These are phyloP conservation scores for Crucibulum laeve DNA, from an alignment of 768 basidiomycete species.

Conservation along the genomic window DNA sequence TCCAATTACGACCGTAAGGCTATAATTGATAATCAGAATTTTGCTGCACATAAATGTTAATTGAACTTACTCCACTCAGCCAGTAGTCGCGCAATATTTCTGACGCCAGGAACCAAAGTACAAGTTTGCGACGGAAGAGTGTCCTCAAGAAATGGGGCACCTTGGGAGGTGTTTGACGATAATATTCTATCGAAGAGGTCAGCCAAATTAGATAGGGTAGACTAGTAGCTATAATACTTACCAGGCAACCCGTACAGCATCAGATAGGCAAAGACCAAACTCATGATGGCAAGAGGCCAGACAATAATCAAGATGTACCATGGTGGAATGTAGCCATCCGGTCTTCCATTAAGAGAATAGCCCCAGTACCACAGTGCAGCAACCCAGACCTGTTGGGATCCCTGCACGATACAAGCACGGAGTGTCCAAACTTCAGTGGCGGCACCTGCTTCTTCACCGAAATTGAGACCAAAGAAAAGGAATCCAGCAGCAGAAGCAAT, in stretches of 20 bases:
- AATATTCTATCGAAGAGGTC: slow-evolving; percentile 56
- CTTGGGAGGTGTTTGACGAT: slow-evolving; percentile 89
- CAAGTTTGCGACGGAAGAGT: slow-evolving; percentile 85
- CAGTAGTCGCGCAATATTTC: slow-evolving; percentile 92
- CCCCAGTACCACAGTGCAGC: slow-evolving; percentile 98
- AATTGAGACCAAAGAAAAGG: slow-evolving; percentile 92
- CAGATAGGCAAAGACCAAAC: slow-evolving; percentile 74
- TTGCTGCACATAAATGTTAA: not conserved
- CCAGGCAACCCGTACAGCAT: slow-evolving; percentile 87
- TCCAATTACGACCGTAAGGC: slow-evolving; percentile 94
- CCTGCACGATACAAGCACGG: slow-evolving; percentile 90
- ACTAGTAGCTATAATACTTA: slow-evolving; percentile 20
- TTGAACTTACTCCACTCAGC: slow-evolving; percentile 70
- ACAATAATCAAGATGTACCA: slow-evolving; percentile 81
- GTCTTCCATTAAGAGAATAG: slow-evolving; percentile 59
- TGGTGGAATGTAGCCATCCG: slow-evolving; percentile 54
- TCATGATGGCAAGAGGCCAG: slow-evolving; percentile 79
- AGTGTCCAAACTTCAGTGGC: slow-evolving; percentile 93
- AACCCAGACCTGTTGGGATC: slow-evolving; percentile 94
- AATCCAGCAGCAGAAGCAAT: slow-evolving; percentile 91
- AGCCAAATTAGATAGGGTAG: not conserved
- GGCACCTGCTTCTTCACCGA: slow-evolving; percentile 96
- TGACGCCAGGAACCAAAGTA: slow-evolving; percentile 92
- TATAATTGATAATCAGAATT: slow-evolving; percentile 20
- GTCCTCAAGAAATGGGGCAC: slow-evolving; percentile 91